These are phyloP conservation scores for Gymnopilus dilepis DNA, from an alignment of 768 basidiomycete genomes.

Conservation along the genomic window DNA sequence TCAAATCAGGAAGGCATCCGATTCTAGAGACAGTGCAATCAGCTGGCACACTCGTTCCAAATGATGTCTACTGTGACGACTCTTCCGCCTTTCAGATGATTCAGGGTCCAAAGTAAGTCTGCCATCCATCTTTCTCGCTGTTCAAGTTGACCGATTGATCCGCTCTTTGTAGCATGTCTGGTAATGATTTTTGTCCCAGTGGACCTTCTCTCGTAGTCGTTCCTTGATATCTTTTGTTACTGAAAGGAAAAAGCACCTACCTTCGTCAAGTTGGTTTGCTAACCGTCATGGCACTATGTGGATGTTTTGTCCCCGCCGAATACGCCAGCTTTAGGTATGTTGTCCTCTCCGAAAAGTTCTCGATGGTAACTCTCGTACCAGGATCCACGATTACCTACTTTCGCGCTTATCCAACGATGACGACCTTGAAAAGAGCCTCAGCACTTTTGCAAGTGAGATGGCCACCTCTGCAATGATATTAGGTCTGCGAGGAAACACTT, in stretches of 20 bases:
- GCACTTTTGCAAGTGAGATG: conserved; percentile 98
- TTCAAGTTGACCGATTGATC: not conserved
- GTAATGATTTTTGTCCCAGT: conserved; percentile 24
- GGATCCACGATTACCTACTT: conserved; percentile 83
- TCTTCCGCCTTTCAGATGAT: conserved; percentile 89
- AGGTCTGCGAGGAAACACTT: conserved; percentile 43
- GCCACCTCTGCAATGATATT: conserved; percentile 90
- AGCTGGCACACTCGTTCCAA: conserved; percentile 76
- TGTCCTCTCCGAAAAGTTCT: no score
- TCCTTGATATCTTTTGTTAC: not conserved
- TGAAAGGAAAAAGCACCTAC: conserved; percentile 88
- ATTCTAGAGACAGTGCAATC: conserved; percentile 77
- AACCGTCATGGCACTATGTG: conserved; percentile 85
- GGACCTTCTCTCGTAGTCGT: not conserved
- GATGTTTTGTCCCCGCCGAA: conserved; percentile 91
- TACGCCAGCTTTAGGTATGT: conserved; percentile 87
- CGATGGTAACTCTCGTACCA: conserved; percentile 32
- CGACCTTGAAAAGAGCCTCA: conserved; percentile 85
- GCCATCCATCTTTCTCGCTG: not conserved
- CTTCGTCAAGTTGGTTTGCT: conserved; percentile 86
- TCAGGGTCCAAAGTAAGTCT: conserved; percentile 83
- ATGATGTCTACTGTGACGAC: conserved; percentile 89
- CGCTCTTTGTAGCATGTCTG: conserved; percentile 46
- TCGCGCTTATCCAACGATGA: conserved; percentile 94
- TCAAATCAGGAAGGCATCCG: conserved; percentile 90